Evolutionary conservation across 352 stramenopile species (phyloP).

Genomic region (Discostella stelligera): DNA sequence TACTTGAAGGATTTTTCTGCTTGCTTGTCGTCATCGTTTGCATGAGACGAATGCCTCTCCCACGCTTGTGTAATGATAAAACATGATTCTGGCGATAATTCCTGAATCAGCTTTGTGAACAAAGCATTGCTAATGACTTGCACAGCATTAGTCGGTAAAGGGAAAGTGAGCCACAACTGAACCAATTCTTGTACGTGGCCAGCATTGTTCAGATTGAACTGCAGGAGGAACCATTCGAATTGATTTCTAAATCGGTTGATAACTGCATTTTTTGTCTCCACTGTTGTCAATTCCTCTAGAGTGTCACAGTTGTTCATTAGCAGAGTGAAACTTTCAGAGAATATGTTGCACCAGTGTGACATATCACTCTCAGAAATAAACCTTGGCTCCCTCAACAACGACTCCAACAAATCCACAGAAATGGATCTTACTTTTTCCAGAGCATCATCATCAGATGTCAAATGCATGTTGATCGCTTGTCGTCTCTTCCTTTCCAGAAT

Average conservation of each 20-base stretch:
- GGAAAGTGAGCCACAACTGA: neutral
- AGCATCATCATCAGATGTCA: neutral
- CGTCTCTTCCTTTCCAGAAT: slow-evolving; percentile 2
- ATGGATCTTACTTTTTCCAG: neutral
- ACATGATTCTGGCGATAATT: neutral
- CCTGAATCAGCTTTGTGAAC: neutral
- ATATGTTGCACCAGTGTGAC: neutral
- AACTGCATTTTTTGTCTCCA: neutral
- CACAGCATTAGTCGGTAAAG: neutral
- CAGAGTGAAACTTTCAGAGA: neutral
- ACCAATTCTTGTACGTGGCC: neutral
- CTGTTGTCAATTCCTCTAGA: neutral
- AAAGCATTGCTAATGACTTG: neutral
- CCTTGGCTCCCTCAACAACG: neutral
- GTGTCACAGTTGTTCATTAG: neutral
- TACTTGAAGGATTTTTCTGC: neutral
- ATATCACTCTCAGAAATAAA: neutral
- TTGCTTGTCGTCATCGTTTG: neutral
- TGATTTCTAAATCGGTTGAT: neutral
- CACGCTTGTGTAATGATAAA: neutral
- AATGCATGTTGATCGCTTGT: neutral
- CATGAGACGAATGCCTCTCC: neutral
- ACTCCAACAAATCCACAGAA: neutral
- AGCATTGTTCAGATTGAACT: neutral
- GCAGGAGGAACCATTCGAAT: neutral